Evolutionary conservation across 1,139 yeast genomes (phyloP), one percentile per base, ranked within the genome.

Genomic region (Pichia sp.): DNA sequence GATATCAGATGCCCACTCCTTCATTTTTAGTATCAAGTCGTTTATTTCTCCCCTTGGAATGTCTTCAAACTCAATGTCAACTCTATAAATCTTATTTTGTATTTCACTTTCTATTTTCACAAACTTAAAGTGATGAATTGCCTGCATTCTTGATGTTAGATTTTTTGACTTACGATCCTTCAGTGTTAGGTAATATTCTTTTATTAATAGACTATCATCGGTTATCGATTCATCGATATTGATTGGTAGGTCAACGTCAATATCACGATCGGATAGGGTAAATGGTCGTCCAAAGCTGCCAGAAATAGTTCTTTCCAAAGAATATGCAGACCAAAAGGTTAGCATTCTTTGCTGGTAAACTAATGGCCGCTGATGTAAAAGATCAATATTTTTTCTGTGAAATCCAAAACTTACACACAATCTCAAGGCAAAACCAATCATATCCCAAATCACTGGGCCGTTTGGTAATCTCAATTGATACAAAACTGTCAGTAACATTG

Each of bases 271-370:
- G 38, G 50, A 50, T 14, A 61, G 17, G 2, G 62, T 57, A 38
- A 58, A 60, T 2, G 63, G 63, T 38, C 61, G 51, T 14, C 63
- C 63, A 48, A 60, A 57, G 42, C 60, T 59, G 10, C 53, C 30
- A 17, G 59, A 54, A 4, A 61, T 51, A 3, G 58, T 52, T 33
- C 63, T 53, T 29, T 61, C 63, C 43, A 61, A 44, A 2, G 60
- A 54, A 43, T 59, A 61, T 6, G 55, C 31, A 8, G 58, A 52
- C 63, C 63, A 60, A 51, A 61, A 61, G 4, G 57, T 50, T 16
- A 57, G 46, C 31, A 49, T 46, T 17, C 55, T 55, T 41, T 53
- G 54, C 6, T 58, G 49, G n/a, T 55, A 56, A 7, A 34, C 51
- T 14, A 45, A 30, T 8, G 58, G 55, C 8, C 52, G 54, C 30